Conservation (phyloP, 306 rosid genomes). For the Cucumis melo region DNA sequence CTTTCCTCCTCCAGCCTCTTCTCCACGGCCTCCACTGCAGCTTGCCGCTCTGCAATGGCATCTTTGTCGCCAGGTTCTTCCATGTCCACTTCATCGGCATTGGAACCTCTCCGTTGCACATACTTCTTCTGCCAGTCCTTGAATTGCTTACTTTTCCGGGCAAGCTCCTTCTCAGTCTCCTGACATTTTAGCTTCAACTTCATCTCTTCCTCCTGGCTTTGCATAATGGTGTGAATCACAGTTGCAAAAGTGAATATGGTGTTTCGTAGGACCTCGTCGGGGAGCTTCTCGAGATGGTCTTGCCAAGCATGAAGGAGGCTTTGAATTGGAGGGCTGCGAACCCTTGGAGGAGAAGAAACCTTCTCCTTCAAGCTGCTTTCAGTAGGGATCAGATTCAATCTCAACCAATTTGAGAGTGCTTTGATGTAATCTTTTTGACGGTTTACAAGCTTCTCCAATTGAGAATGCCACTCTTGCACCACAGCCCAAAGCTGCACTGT, state of each 20-base stretch:
- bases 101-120: constrained; percentile 32
- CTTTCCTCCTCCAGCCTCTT: constrained; percentile 58
- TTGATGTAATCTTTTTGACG: constrained; percentile 64
- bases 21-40: constrained; percentile 37
- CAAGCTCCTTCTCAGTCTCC: constrained; percentile 60
- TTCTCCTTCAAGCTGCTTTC: constrained; percentile 86
- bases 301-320: constrained; percentile 65
- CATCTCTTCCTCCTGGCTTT: constrained; percentile 58
- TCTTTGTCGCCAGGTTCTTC: constrained; percentile 25
- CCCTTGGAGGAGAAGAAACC: constrained; percentile 87
- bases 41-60: constrained; percentile 40
- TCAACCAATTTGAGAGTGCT: constrained; percentile 60
- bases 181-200: constrained; percentile 50
- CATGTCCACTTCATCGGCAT: constrained; percentile 24
- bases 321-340: constrained; percentile 49
- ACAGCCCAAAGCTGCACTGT: constrained; percentile 53
- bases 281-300: constrained; percentile 63
- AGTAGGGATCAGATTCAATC: constrained; percentile 67
- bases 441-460: constrained; percentile 46
- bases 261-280: constrained; percentile 56
- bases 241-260: constrained; percentile 60
- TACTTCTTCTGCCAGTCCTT: constrained; percentile 75
- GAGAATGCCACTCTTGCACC: constrained; percentile 61
- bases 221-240: constrained; percentile 37
- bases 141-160: constrained; percentile 52